Evolutionary conservation across 768 basidiomycete species (phyloP).

Genomic region (Chalciporus sphaerocephalus): DNA sequence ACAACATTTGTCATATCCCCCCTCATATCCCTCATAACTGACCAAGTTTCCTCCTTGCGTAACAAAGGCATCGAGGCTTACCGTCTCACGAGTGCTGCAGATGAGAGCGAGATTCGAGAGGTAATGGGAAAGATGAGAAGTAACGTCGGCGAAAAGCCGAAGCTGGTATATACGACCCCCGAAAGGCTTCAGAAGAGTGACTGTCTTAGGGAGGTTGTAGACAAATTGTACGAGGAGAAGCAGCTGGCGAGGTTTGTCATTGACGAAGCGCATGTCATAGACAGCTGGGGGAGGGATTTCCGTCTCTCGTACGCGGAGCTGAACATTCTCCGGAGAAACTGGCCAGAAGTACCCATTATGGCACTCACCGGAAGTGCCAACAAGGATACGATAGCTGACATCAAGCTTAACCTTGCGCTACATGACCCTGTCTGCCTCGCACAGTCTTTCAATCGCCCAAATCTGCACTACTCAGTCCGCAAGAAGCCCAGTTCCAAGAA

Average conservation of each 20-base stretch:
- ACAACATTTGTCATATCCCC: slow-evolving; percentile 91
- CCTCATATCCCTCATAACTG: slow-evolving; percentile 80
- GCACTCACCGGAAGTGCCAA: slow-evolving; percentile 96
- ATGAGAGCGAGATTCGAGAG: slow-evolving; percentile 36
- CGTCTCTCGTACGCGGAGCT: slow-evolving; percentile 77
- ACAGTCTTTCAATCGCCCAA: slow-evolving; percentile 93
- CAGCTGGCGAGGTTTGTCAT: slow-evolving; percentile 85
- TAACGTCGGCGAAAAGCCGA: slow-evolving; percentile 43
- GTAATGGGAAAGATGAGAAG: slow-evolving; percentile 42
- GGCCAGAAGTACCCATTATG: slow-evolving; percentile 84
- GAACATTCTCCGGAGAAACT: slow-evolving; percentile 63
- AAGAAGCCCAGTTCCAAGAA: slow-evolving; percentile 42
- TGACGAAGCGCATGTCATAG: slow-evolving; percentile 95
- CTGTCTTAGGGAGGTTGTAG: slow-evolving; percentile 51
- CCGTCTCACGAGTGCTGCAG: slow-evolving; percentile 58
- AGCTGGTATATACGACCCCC: slow-evolving; percentile 84
- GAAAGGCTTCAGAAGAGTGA: slow-evolving; percentile 74
- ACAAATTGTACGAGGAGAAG: slow-evolving; percentile 49
- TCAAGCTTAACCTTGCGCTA: slow-evolving; percentile 66
- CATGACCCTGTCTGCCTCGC: slow-evolving; percentile 51
- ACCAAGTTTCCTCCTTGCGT: slow-evolving; percentile 73
- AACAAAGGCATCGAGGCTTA: slow-evolving; percentile 66
- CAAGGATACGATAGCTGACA: slow-evolving; percentile 69
- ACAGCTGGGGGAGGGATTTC: slow-evolving; percentile 92
- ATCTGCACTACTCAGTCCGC: slow-evolving; percentile 71